A percentile compares a stretch with the other conserved stretches of the same genome.
Evolutionary conservation across 345 rosid species (phyloP).

Genomic region (Chamaenerion angustifolium): DNA sequence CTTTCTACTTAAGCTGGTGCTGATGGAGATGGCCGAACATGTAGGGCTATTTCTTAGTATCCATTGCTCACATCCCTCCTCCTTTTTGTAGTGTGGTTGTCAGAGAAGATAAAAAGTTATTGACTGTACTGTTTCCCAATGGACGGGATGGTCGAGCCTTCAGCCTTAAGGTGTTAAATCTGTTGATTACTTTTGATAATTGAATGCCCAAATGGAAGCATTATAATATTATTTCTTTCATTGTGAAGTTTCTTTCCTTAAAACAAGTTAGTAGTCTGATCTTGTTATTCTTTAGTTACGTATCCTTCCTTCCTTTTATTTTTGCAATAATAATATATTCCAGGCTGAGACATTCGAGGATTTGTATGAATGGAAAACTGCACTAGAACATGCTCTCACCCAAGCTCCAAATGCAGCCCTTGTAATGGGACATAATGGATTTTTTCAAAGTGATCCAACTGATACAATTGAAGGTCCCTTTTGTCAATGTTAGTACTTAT

Average conservation of each 20-base stretch:
- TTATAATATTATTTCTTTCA: background rate
- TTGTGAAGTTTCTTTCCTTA: conserved; percentile 1
- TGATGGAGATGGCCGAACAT: background rate
- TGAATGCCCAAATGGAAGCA: background rate
- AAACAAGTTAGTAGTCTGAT: background rate
- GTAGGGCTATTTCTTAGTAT: conserved; percentile 7
- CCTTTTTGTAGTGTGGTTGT: conserved; percentile 72
- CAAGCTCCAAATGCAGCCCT: conserved; percentile 98
- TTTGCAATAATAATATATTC: conserved; percentile 8
- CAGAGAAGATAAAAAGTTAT: conserved; percentile 84
- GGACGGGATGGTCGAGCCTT: conserved; percentile 29
- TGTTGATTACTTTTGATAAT: conserved; percentile 7
- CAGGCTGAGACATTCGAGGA: conserved; percentile 95
- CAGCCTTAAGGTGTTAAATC: conserved; percentile 70
- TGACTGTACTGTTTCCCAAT: conserved; percentile 95
- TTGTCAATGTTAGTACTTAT: conserved; percentile 51
- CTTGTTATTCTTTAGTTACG: background rate
- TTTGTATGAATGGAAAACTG: conserved; percentile 89
- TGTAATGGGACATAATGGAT: conserved; percentile 87
- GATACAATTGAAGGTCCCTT: conserved; percentile 74
- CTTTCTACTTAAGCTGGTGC: background rate
- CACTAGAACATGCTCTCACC: conserved; percentile 84
- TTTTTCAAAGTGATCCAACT: conserved; percentile 55
- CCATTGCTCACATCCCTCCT: conserved; percentile 12
- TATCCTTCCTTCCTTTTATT: background rate